Percentiles rank a stretch among this genome's conserved stretches.
phyloP scores from a whole-genome alignment of 2,329 filamentous ascomycete species.

The Leptosphaerulina australis region DNA sequence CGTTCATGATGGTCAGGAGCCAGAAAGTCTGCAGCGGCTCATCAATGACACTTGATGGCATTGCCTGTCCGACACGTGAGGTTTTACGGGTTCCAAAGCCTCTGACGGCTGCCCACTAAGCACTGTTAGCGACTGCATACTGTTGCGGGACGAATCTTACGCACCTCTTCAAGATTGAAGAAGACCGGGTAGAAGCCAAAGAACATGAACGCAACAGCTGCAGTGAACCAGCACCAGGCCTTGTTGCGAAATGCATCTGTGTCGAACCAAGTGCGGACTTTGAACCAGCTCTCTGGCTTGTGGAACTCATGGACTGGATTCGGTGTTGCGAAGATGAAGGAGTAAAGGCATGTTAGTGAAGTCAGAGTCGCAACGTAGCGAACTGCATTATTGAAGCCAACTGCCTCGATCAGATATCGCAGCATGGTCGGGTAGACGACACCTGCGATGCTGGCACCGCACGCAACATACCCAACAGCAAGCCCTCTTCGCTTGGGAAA shows the following conservation, averaged over 20 bases:
- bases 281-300: conserved; percentile 48
- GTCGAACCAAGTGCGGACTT: conserved; percentile 53
- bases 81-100: conserved; percentile 51
- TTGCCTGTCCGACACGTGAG: conserved; percentile 2
- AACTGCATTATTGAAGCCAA: conserved; percentile 55
- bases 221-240: conserved; percentile 54
- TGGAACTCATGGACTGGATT: conserved; percentile 51
- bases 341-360: conserved; percentile 49
- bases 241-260: conserved; percentile 52
- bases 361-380: conserved; percentile 52
- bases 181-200: conserved; percentile 60
- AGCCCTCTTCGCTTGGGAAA: conserved; percentile 55
- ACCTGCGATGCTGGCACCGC: conserved; percentile 56
- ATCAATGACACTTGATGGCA: conserved; percentile 25
- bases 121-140: conserved; percentile 21
- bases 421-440: conserved; percentile 57
- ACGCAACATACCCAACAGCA: conserved; percentile 58
- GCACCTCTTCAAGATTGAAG: conserved; percentile 59
- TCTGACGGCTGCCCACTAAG: conserved; percentile 53
- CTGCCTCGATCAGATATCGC: conserved; percentile 49
- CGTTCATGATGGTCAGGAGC: conserved; percentile 59
- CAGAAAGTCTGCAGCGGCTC: conserved; percentile 55
- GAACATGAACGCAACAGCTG: conserved; percentile 56
- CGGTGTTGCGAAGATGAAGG: conserved; percentile 52
- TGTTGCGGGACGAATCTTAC: conserved; percentile 4